Conservation (phyloP, 208 protist genomes). For the Crithidia fasciculata region DNA sequence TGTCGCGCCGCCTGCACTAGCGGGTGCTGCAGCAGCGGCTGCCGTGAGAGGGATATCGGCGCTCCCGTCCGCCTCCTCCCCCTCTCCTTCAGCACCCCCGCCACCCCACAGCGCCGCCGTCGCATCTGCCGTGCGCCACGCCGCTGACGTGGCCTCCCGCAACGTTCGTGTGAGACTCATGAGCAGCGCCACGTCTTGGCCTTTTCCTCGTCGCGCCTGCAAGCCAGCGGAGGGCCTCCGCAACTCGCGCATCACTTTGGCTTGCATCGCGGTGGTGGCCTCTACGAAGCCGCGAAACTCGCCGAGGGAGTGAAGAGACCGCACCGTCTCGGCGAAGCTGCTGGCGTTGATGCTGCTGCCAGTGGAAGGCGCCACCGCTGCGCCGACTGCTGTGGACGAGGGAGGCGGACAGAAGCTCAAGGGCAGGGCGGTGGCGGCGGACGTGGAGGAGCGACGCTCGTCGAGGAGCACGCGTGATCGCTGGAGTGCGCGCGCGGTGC, state of each 20-base stretch:
- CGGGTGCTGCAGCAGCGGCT: not conserved
- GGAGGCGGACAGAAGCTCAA: slow-evolving; percentile 11
- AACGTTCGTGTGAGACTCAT: slow-evolving; percentile 38
- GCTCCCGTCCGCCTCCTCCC: not conserved
- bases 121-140: slow-evolving; percentile 15
- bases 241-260: slow-evolving; percentile 36
- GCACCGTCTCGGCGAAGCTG: slow-evolving; percentile 27
- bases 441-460: slow-evolving; percentile 35
- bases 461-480: slow-evolving; percentile 60
- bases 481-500: slow-evolving; percentile 39
- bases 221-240: slow-evolving; percentile 39
- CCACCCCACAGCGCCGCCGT: slow-evolving; percentile 20
- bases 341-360: slow-evolving; percentile 5
- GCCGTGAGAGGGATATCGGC: not conserved
- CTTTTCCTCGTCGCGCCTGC: slow-evolving; percentile 42
- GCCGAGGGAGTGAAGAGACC: slow-evolving; percentile 18
- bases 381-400: slow-evolving; percentile 7
- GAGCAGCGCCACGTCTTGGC: slow-evolving; percentile 47
- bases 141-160: slow-evolving; percentile 12
- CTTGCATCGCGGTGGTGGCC: slow-evolving; percentile 42
- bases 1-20: no score
- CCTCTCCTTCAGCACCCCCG: not conserved
- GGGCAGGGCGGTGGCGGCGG: slow-evolving; percentile 3
- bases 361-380: not conserved
- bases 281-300: slow-evolving; percentile 53